Conservation (phyloP, 2,329 filamentous ascomycete genomes). For the Alternaria metachromatica region DNA sequence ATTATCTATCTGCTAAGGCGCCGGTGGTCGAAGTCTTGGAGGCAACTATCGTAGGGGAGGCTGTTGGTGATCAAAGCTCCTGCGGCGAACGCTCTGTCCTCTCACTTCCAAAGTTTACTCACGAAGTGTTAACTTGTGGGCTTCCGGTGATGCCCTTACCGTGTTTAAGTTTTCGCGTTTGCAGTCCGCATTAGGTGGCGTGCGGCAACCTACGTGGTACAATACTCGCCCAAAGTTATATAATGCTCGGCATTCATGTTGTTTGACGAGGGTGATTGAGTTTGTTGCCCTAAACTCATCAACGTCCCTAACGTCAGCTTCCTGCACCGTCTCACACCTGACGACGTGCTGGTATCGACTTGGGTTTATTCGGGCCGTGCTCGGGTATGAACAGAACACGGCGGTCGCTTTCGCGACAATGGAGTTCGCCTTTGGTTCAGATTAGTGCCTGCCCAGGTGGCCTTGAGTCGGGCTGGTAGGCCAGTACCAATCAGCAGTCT, state of each 20-base stretch:
- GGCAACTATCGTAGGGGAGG: background rate
- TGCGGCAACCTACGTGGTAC: background rate
- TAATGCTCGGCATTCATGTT: background rate
- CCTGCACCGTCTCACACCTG: background rate
- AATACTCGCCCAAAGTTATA: background rate
- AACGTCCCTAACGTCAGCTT: background rate
- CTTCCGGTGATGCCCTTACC: background rate
- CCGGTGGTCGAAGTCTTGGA: background rate
- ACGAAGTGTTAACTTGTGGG: background rate
- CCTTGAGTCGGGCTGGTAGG: background rate
- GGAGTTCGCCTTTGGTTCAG: background rate
- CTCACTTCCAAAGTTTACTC: background rate
- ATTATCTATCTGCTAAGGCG: background rate
- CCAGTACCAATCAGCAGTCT: background rate
- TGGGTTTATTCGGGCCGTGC: background rate
- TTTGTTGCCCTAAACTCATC: background rate
- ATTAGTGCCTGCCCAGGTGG: background rate
- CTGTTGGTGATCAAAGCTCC: background rate
- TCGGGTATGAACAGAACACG: background rate
- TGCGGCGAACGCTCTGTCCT: background rate
- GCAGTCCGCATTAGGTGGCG: background rate
- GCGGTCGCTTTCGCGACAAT: background rate
- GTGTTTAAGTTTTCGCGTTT: background rate
- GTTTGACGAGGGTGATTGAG: background rate
- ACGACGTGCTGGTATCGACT: background rate